These are phyloP conservation scores for Tulasnella calospora DNA, from an alignment of 768 basidiomycete genomes.

Conservation along the genomic window DNA sequence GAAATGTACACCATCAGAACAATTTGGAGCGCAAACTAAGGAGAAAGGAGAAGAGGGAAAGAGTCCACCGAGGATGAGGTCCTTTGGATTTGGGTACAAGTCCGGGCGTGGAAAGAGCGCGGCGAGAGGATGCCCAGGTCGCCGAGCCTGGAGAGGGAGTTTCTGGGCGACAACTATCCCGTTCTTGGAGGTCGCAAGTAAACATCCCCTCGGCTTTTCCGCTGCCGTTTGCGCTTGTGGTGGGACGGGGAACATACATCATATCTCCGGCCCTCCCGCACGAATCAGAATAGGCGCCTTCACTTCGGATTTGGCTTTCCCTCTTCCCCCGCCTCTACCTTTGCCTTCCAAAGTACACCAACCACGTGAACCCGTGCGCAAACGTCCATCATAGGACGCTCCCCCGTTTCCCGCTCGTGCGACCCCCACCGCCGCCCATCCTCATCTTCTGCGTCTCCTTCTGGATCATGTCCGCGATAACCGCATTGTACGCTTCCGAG, in stretches of 20 bases:
- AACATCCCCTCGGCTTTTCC: neutral
- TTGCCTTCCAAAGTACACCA: too few species aligned
- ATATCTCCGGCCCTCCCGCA: neutral
- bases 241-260: neutral
- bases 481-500: constrained; percentile 80
- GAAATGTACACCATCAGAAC: neutral
- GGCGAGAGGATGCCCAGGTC: neutral
- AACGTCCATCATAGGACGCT: neutral
- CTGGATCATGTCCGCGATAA: constrained; percentile 87
- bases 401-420: neutral
- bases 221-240: neutral
- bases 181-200: neutral
- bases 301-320: neutral
- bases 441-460: constrained; percentile 54
- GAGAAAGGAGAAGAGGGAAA: neutral
- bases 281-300: neutral
- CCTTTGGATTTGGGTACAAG: neutral
- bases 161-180: neutral
- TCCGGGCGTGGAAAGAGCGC: neutral
- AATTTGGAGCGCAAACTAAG: neutral
- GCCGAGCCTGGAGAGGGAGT: neutral
- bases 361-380: too few species aligned
- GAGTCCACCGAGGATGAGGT: neutral
- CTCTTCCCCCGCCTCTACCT: neutral
- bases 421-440: constrained; percentile 24